phyloP scores from a whole-genome alignment of 2,329 filamentous ascomycete genomes.

The Xylariaceae sp. region DNA sequence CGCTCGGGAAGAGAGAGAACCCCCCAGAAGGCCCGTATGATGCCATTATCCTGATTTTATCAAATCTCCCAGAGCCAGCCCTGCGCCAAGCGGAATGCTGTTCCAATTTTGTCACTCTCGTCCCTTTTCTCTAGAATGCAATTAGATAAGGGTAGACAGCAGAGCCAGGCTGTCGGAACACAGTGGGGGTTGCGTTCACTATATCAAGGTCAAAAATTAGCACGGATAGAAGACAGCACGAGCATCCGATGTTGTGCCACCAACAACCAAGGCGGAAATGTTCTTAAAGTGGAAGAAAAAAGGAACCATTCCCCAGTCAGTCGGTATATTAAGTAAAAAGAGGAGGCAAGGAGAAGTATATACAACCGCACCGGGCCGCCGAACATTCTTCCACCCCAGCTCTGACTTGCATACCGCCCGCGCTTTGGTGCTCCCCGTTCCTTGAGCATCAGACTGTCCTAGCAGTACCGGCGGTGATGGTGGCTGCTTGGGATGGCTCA shows the following conservation, averaged over 20 bases:
- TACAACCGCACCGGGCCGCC: conserved; percentile 18
- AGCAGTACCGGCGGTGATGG: conserved; percentile 15
- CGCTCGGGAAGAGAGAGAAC: conserved; percentile 58
- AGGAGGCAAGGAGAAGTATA: conserved; percentile 25
- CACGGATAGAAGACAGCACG: conserved; percentile 5
- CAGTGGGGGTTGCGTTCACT: neutral
- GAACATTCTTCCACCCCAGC: conserved; percentile 6
- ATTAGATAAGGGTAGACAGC: conserved; percentile 3
- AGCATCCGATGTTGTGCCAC: conserved; percentile 7
- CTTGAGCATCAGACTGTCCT: neutral
- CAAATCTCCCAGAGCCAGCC: conserved; percentile 1
- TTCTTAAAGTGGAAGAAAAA: conserved; percentile 11
- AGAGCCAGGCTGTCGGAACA: conserved; percentile 5
- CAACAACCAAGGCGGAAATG: conserved; percentile 5
- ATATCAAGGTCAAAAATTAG: conserved; percentile 9
- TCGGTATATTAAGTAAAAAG: conserved; percentile 12
- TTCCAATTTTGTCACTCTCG: conserved; percentile 6
- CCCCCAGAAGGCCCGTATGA: conserved; percentile 39
- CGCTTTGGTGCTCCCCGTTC: conserved; percentile 11
- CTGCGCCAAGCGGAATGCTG: conserved; percentile 3
- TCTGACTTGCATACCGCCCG: conserved; percentile 17
- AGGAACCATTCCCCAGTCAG: conserved; percentile 14
- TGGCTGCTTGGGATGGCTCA: conserved; percentile 11
- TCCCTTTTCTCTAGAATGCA: neutral
- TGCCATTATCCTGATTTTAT: conserved; percentile 17